These are phyloP conservation scores for Jamesozyma hellenica DNA, from an alignment of 805 yeast species.

Conservation along the genomic window DNA sequence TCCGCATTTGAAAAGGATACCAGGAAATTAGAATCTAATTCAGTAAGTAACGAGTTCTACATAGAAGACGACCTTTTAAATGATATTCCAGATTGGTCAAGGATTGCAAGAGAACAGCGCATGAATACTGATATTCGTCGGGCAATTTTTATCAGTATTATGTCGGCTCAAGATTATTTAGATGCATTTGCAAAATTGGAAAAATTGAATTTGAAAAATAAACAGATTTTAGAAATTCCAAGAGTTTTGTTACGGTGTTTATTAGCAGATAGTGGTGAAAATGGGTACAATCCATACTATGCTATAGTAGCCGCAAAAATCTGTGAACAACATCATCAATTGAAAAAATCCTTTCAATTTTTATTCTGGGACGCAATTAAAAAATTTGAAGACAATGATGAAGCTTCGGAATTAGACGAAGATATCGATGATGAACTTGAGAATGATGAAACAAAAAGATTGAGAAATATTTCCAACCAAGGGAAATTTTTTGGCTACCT, in stretches of 20 bases:
- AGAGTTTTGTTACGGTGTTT: slow-evolving; percentile 79
- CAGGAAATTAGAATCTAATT: slow-evolving; percentile 11
- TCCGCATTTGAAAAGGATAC: slow-evolving; percentile 21
- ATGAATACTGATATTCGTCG: slow-evolving; percentile 94
- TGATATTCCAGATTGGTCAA: slow-evolving; percentile 75
- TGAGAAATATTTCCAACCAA: slow-evolving; percentile 54
- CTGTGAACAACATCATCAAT: slow-evolving; percentile 55
- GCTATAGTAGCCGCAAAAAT: slow-evolving; percentile 67
- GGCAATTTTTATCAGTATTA: slow-evolving; percentile 84
- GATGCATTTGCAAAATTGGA: slow-evolving; percentile 80
- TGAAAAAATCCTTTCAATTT: slow-evolving; percentile 81
- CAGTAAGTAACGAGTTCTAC: slow-evolving; percentile 24
- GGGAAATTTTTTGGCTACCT: slow-evolving; percentile 76
- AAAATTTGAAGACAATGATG: slow-evolving; percentile 52
- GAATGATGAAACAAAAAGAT: slow-evolving; percentile 42
- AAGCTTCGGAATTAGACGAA: slow-evolving; percentile 23
- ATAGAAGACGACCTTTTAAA: slow-evolving; percentile 55
- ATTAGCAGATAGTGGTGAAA: slow-evolving; percentile 46
- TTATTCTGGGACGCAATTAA: slow-evolving; percentile 77
- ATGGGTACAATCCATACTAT: slow-evolving; percentile 82
- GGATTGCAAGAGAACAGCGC: slow-evolving; percentile 72
- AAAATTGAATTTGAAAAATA: slow-evolving; percentile 63
- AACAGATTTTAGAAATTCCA: slow-evolving; percentile 83
- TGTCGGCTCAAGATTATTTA: slow-evolving; percentile 88
- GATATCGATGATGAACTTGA: slow-evolving; percentile 29